A percentile compares a stretch with the other conserved stretches of the same genome.
Conservation (phyloP, 1,139 yeast species). For the Zygoascus sp. region DNA sequence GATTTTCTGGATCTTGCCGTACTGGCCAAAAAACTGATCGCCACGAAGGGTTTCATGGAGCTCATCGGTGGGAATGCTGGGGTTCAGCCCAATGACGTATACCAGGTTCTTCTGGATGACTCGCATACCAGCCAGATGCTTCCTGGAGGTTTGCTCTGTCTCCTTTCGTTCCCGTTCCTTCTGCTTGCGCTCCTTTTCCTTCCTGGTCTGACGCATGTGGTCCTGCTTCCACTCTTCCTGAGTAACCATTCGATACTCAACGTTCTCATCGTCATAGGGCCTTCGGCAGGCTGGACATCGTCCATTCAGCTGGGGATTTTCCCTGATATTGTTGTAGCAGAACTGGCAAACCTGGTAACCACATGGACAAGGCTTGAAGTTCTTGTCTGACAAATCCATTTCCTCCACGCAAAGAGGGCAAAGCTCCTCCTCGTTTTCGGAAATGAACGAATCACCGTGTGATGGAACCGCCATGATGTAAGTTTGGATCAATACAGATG, state of each 20-base stretch:
- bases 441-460: constrained; percentile 49
- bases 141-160: constrained; percentile 62
- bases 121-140: constrained; percentile 93
- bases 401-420: constrained; percentile 96
- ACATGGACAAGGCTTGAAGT: constrained; percentile 98
- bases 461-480: constrained; percentile 21
- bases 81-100: constrained; percentile 92
- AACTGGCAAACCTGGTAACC: constrained; percentile 98
- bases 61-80: constrained; percentile 86
- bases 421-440: constrained; percentile 77
- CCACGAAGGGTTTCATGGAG: constrained; percentile 78
- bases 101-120: constrained; percentile 97
- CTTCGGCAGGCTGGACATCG: constrained; percentile 98
- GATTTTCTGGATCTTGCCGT: constrained; percentile 90
- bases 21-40: constrained; percentile 95
- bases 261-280: constrained; percentile 86
- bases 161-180: constrained; percentile 90
- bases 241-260: constrained; percentile 76
- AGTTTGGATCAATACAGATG: not conserved
- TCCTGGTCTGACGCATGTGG: constrained; percentile 60
- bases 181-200: constrained; percentile 82
- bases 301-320: constrained; percentile 91
- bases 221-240: constrained; percentile 84
- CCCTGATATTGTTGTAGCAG: constrained; percentile 93
- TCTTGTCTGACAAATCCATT: constrained; percentile 92